Evolutionary conservation across 768 basidiomycete species (phyloP), one percentile per base, ranked within the genome.

Genomic region (Hygrocybe coccinea): DNA sequence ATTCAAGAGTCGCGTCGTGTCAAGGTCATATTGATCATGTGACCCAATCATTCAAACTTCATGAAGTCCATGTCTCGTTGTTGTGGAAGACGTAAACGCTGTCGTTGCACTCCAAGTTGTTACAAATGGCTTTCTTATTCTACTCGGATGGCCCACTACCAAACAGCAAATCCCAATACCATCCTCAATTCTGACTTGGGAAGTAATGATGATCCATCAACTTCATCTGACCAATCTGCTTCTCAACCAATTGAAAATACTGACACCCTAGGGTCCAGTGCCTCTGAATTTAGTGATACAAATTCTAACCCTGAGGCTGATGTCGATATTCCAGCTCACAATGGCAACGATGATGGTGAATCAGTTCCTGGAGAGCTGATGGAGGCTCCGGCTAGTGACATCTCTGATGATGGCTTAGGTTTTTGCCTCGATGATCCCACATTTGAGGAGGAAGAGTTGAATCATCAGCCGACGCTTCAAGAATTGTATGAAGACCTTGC

Each of bases 401-500:
- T 55, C 19, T 46, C 46, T 12, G 50, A 56, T 9, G 52, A 43
- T 10, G 56, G 47, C 12, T 22, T 33, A 3, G 50, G 25, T 35
- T 54, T 35, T 46, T 22, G 43, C 38, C 3, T 21, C 17, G 36
- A 34, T 29, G 38, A 24, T 36, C 24, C 22, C 6, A 22, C 25
- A 2, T 29, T 55, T 4, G 7, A 17, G 8, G 52, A 54, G 38
- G 38, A 39, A 5, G 38, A 39, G 14, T 19, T 39, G 2, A 29
- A 29, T 29, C 8, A 8, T 29, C 29, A 29, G 29, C 29, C 8
- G 29, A 52, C 46, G n/a, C 52, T 56, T 35, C 50, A 52, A n/a
- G 22, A 25, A 21, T 33, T 45, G 34, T 25, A 25, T 49, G 59
- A 49, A 15, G 43, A 60, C 1, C 45, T 54, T n/a, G 41, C 49